Conservation (phyloP, 805 yeast genomes). For the Candida gorgasii region DNA sequence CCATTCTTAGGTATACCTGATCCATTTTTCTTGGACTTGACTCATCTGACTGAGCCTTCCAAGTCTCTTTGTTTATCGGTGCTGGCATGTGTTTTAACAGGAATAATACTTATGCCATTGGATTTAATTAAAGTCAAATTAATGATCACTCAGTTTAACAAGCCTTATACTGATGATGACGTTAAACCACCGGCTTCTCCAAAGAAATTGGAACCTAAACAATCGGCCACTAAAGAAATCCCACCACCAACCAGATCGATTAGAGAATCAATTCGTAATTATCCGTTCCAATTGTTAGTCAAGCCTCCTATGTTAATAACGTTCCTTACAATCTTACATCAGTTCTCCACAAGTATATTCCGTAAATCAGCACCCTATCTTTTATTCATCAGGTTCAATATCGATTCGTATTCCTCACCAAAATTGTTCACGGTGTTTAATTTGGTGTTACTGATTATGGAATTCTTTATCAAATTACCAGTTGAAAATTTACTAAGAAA, state of each 20-base stretch:
- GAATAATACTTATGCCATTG: slow-evolving; percentile 73
- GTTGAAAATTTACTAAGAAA: slow-evolving; percentile 83
- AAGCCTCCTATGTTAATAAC: slow-evolving; percentile 51
- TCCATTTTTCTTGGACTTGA: slow-evolving; percentile 79
- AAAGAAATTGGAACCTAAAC: neutral
- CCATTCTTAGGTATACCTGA: slow-evolving; percentile 84
- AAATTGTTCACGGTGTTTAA: slow-evolving; percentile 57
- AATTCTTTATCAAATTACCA: slow-evolving; percentile 77
- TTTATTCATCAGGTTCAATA: slow-evolving; percentile 57
- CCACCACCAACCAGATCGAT: slow-evolving; percentile 54
- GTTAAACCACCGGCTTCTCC: neutral
- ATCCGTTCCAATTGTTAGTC: slow-evolving; percentile 57
- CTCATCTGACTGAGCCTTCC: slow-evolving; percentile 76
- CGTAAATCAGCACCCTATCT: slow-evolving; percentile 66
- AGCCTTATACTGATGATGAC: slow-evolving; percentile 15
- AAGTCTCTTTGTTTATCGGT: slow-evolving; percentile 68
- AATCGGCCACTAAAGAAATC: neutral
- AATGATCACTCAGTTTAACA: slow-evolving; percentile 64
- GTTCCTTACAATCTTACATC: slow-evolving; percentile 56
- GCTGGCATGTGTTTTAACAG: slow-evolving; percentile 70
- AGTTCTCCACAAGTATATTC: slow-evolving; percentile 60
- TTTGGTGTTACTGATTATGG: slow-evolving; percentile 61
- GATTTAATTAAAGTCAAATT: slow-evolving; percentile 79
- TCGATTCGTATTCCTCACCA: slow-evolving; percentile 69
- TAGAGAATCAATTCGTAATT: slow-evolving; percentile 59